phyloP scores from a whole-genome alignment of 2,329 filamentous ascomycete genomes.

The Penicillium polonicum region DNA sequence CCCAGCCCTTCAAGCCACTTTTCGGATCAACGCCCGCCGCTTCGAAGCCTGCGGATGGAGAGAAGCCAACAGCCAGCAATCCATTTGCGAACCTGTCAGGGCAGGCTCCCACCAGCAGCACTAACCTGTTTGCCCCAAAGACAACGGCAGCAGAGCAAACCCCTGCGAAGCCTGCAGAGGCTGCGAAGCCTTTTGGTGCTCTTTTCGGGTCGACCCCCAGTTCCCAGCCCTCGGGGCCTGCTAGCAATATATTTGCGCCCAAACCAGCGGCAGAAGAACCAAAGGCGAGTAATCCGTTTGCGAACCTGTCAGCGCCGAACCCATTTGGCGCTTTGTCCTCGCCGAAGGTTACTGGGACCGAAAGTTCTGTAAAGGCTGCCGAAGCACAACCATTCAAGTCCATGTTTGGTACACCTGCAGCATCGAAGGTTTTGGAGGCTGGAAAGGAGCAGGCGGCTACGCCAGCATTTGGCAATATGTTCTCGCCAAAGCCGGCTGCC shows the following conservation, averaged over 20 bases:
- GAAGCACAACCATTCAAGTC: conserved; percentile 2
- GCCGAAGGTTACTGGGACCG: conserved; percentile 1
- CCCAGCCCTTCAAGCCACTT: conserved; percentile 10
- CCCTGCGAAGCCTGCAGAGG: conserved; percentile 5
- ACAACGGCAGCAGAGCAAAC: neutral
- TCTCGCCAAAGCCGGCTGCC: conserved; percentile 3
- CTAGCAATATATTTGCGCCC: conserved; percentile 27
- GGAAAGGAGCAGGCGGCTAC: neutral
- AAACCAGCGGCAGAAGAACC: conserved; percentile 20
- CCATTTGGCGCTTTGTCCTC: neutral
- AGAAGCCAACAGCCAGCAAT: conserved; percentile 6
- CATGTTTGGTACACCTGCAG: conserved; percentile 3
- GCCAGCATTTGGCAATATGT: conserved; percentile 7
- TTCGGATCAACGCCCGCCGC: conserved; percentile 8
- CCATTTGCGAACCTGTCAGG: conserved; percentile 8
- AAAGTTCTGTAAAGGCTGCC: conserved; percentile 1
- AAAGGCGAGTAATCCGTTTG: conserved; percentile 38
- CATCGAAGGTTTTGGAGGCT: neutral
- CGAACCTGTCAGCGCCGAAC: conserved; percentile 14
- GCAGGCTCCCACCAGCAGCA: neutral
- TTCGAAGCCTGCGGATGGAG: neutral
- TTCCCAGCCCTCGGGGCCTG: conserved; percentile 38
- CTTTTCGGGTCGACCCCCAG: conserved; percentile 5
- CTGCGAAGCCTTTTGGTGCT: conserved; percentile 1
- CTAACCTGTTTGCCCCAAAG: conserved; percentile 6